These are phyloP conservation scores for Raphanus raphanistrum DNA, from an alignment of 345 rosid genomes.

Conservation along the genomic window DNA sequence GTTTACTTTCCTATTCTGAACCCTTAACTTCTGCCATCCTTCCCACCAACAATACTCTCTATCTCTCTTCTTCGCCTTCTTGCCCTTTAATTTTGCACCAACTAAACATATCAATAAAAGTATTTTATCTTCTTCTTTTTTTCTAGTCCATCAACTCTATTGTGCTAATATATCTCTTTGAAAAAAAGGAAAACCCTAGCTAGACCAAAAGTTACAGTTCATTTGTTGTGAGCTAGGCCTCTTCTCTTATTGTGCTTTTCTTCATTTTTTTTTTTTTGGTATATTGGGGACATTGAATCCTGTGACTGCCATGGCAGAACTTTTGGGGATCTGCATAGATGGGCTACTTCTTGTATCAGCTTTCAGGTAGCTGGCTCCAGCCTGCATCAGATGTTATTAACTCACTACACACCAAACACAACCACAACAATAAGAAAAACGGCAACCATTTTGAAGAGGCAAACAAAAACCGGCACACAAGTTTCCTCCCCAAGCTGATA, in stretches of 20 bases:
- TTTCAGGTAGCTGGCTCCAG: slow-evolving; percentile 42
- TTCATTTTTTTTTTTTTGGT: slow-evolving; percentile 32
- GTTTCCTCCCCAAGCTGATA: slow-evolving; percentile 13
- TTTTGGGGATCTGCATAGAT: slow-evolving; percentile 55
- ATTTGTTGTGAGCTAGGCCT: neutral
- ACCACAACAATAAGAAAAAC: slow-evolving; percentile 27
- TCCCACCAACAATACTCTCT: slow-evolving; percentile 34
- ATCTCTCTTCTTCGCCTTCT: slow-evolving; percentile 10
- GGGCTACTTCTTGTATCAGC: slow-evolving; percentile 38
- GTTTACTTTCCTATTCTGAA: slow-evolving; percentile 37
- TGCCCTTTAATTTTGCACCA: slow-evolving; percentile 30
- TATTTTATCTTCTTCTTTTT: neutral
- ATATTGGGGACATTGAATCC: slow-evolving; percentile 44
- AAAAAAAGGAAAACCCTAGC: slow-evolving; percentile 13
- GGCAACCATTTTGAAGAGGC: slow-evolving; percentile 34
- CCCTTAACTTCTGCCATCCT: slow-evolving; percentile 38
- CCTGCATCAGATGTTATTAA: slow-evolving; percentile 40
- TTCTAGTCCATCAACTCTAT: neutral
- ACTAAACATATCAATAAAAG: slow-evolving; percentile 14
- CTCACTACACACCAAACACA: slow-evolving; percentile 37
- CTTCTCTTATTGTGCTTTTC: slow-evolving; percentile 1
- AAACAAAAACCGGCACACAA: slow-evolving; percentile 32
- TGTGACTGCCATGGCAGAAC: slow-evolving; percentile 46
- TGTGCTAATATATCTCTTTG: slow-evolving; percentile 21
- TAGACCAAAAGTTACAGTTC: slow-evolving; percentile 26